These are phyloP conservation scores for Fusarium bulbicola DNA, from an alignment of 2,329 filamentous ascomycete genomes.

Conservation along the genomic window DNA sequence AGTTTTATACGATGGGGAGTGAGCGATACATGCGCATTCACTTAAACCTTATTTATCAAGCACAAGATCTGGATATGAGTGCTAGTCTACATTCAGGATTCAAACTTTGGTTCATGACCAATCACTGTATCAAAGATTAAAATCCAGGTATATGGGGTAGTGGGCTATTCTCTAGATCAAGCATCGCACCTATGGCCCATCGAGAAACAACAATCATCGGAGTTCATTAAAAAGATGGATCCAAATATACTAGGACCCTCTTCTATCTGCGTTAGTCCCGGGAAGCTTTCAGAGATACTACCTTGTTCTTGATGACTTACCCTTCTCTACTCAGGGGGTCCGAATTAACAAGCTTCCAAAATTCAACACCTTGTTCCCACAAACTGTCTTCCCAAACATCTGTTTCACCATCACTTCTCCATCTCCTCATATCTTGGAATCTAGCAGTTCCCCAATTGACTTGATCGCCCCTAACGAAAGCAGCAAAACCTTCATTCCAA, in stretches of 20 bases:
- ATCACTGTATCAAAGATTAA: neutral
- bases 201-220: neutral
- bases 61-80: too few species aligned
- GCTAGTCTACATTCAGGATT: too few species aligned
- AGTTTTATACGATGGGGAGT: rapidly evolving
- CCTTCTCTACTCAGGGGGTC: rapidly evolving
- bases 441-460: neutral
- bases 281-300: rapidly evolving
- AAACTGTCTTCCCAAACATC: neutral
- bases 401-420: neutral
- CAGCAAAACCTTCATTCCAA: neutral
- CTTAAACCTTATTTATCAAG: too few species aligned
- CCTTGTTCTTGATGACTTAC: too few species aligned
- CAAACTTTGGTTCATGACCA: neutral
- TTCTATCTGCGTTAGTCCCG: rapidly evolving
- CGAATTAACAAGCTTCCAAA: neutral
- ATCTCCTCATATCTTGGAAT: neutral
- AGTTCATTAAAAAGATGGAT: neutral
- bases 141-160: neutral
- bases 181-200: neutral
- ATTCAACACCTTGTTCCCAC: neutral
- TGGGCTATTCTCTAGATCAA: rapidly evolving
- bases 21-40: rapidly evolving
- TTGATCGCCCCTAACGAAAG: neutral
- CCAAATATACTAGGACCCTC: rapidly evolving